A percentile compares a stretch with the other conserved stretches of the same genome.
These are phyloP conservation scores for Agmasoma carcini DNA, from an alignment of 371 early-diverging fungal species.

Conservation along the genomic window DNA sequence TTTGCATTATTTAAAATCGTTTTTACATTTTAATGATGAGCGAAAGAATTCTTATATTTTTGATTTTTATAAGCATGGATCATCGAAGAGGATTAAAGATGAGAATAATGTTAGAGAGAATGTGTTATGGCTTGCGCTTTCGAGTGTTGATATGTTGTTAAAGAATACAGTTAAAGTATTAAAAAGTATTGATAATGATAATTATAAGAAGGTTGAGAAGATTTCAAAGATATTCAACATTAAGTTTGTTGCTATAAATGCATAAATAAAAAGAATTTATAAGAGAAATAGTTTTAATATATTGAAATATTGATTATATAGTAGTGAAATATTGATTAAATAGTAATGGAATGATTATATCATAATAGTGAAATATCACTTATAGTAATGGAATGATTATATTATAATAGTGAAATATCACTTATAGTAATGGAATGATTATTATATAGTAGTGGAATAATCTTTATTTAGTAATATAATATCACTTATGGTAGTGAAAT, in stretches of 20 bases:
- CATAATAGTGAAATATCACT: background rate
- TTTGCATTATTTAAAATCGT: constrained; percentile 13
- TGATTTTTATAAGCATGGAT: constrained; percentile 45
- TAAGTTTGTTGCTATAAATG: constrained; percentile 46
- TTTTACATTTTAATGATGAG: constrained; percentile 9
- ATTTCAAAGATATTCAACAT: constrained; percentile 34
- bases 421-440: background rate
- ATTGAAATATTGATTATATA: background rate
- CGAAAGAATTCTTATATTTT: constrained; percentile 49
- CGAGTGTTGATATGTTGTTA: constrained; percentile 33
- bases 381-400: background rate
- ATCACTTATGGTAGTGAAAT: background rate
- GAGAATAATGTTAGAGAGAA: constrained; percentile 39
- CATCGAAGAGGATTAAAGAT: constrained; percentile 18
- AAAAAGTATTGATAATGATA: constrained; percentile 15
- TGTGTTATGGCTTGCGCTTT: constrained; percentile 42
- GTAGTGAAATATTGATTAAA: background rate
- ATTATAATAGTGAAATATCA: background rate
- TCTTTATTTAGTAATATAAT: no score
- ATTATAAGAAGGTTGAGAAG: constrained; percentile 9
- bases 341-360: background rate
- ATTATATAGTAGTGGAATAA: background rate
- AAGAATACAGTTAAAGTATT: constrained; percentile 21
- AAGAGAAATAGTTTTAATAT: background rate
- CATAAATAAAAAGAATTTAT: constrained; percentile 26